Evolutionary conservation across 441 rosid species (phyloP).

Genomic region (Erodium texanum): DNA sequence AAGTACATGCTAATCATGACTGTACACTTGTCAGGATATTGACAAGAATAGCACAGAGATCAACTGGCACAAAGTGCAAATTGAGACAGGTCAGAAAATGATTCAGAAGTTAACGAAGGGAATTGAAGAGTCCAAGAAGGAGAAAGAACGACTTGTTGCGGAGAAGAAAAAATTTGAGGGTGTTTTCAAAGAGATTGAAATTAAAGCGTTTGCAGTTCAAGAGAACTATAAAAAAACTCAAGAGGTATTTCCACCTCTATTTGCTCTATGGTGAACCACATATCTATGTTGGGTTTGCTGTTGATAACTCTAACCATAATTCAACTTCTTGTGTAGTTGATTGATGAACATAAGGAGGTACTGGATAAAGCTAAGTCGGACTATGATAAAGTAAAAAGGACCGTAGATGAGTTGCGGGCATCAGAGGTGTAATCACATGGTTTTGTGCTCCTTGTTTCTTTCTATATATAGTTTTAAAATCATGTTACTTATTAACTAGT

Average conservation of each 20-base stretch:
- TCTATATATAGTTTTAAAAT: not conserved
- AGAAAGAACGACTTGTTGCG: slow-evolving; percentile 54
- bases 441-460: slow-evolving; percentile 9
- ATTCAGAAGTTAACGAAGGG: slow-evolving; percentile 79
- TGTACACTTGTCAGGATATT: slow-evolving; percentile 47
- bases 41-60: slow-evolving; percentile 75
- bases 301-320: slow-evolving; percentile 2
- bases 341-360: slow-evolving; percentile 71
- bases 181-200: slow-evolving; percentile 60
- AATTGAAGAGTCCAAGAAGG: slow-evolving; percentile 68
- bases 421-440: slow-evolving; percentile 50
- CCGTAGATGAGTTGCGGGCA: slow-evolving; percentile 73
- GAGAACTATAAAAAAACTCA: slow-evolving; percentile 67
- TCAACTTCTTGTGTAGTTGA: slow-evolving; percentile 35
- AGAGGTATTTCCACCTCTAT: slow-evolving; percentile 32
- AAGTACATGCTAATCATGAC: slow-evolving; percentile 19
- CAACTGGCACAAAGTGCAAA: slow-evolving; percentile 82
- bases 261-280: slow-evolving; percentile 5
- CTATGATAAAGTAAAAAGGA: slow-evolving; percentile 59
- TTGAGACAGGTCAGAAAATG: slow-evolving; percentile 79
- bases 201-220: slow-evolving; percentile 76
- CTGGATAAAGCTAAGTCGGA: slow-evolving; percentile 54
- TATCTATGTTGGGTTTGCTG: not conserved
- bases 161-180: slow-evolving; percentile 60
- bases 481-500: slow-evolving; percentile 15